Evolutionary conservation across 2,329 filamentous ascomycete species (phyloP).

Genomic region (Ambrosiella beaveri): DNA sequence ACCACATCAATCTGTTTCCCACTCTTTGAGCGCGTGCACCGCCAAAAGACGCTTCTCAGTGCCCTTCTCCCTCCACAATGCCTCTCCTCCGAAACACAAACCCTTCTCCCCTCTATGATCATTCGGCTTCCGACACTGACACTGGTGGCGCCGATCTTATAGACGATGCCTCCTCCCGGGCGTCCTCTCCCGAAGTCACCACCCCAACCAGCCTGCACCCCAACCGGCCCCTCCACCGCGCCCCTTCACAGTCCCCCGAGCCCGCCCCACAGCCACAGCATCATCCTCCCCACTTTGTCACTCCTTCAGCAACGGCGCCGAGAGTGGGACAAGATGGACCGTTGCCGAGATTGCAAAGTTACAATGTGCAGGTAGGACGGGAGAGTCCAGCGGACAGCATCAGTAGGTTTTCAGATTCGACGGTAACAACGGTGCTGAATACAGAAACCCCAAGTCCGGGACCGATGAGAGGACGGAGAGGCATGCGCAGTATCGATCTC

Average conservation of each 20-base stretch:
- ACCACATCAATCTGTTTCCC: not conserved
- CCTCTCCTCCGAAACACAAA: slow-evolving; percentile 1
- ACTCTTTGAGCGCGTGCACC: not conserved
- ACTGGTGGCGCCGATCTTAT: slow-evolving; percentile 9
- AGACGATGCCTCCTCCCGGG: slow-evolving; percentile 1
- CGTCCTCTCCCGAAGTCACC: slow-evolving; percentile 6
- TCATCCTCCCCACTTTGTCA: not conserved
- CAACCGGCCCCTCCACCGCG: not conserved
- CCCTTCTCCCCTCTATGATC: slow-evolving; percentile 12
- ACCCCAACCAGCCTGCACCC: not conserved
- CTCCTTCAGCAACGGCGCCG: not conserved
- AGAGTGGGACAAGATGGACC: not conserved
- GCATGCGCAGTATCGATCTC: not conserved
- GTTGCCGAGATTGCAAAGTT: not conserved
- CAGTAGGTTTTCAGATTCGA: slow-evolving; percentile 6
- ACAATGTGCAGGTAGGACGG: not conserved
- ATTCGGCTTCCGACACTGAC: slow-evolving; percentile 11
- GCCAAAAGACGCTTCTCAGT: not conserved
- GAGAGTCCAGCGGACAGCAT: not conserved
- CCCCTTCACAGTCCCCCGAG: not conserved
- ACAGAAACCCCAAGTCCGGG: not conserved
- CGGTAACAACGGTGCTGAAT: slow-evolving; percentile 5
- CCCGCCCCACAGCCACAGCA: not conserved
- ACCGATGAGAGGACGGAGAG: not conserved
- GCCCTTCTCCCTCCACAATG: not conserved